Percentiles rank a stretch among this genome's conserved stretches.
Conservation (phyloP, 768 basidiomycete genomes). For the Mycena kentingensis region DNA sequence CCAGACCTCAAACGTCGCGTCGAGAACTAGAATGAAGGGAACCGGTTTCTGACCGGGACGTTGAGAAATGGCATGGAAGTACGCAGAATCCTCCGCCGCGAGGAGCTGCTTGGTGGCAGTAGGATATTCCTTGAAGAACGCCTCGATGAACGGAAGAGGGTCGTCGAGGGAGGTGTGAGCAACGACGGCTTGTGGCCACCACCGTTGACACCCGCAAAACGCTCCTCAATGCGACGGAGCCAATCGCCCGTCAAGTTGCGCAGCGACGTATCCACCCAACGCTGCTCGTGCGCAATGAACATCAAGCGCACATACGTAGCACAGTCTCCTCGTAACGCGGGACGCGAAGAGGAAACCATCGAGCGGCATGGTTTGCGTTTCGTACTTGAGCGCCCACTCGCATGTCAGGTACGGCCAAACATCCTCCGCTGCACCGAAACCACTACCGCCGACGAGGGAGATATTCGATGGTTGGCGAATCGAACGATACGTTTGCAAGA, state of each 20-base stretch:
- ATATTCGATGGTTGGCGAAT: constrained; percentile 92
- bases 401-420: constrained; percentile 97
- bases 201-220: too few species aligned
- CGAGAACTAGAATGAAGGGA: too few species aligned
- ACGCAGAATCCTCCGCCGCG: too few species aligned
- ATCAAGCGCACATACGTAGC: constrained; percentile 89
- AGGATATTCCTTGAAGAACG: constrained; percentile 86
- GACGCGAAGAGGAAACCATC: constrained; percentile 96
- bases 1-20: constrained; percentile 98
- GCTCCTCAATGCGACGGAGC: constrained; percentile 94
- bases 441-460: constrained; percentile 88
- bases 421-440: constrained; percentile 93
- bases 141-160: constrained; percentile 71
- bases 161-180: constrained; percentile 76
- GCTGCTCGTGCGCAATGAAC: constrained; percentile 87
- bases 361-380: constrained; percentile 94
- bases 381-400: constrained; percentile 88
- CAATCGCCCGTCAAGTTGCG: constrained; percentile 96
- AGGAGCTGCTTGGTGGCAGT: constrained; percentile 75
- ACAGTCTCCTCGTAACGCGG: constrained; percentile 97
- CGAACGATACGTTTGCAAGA: constrained; percentile 84
- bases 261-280: constrained; percentile 91
- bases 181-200: constrained; percentile 76
- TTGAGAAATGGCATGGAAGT: too few species aligned
- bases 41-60: too few species aligned